Percentiles rank a stretch among this genome's conserved stretches.
Evolutionary conservation across 345 rosid genomes (phyloP).

Genomic region (Moricandia arvensis): DNA sequence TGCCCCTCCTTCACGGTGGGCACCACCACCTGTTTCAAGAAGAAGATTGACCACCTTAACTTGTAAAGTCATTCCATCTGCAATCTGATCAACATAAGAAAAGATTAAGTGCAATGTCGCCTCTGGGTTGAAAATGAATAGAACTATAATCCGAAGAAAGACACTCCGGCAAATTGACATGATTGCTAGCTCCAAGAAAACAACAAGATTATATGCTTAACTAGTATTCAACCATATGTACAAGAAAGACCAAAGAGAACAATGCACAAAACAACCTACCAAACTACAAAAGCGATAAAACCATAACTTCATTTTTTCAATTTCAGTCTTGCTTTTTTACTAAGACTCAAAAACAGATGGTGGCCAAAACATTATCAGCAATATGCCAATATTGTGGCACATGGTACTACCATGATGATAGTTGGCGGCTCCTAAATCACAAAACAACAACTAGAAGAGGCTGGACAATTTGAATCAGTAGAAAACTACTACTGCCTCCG

Average conservation of each 20-base stretch:
- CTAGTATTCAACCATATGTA: background rate
- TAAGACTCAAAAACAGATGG: background rate
- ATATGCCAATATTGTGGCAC: too few species aligned
- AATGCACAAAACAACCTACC: constrained; percentile 7
- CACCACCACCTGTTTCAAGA: constrained; percentile 83
- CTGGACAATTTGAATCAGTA: background rate
- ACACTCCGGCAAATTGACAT: constrained; percentile 5
- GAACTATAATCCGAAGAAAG: background rate
- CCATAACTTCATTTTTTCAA: background rate
- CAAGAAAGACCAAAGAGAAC: constrained; percentile 4
- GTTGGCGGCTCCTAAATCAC: too few species aligned
- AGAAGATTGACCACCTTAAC: constrained; percentile 86
- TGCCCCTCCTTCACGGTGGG: constrained; percentile 67
- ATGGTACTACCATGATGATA: too few species aligned
- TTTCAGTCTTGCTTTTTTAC: background rate
- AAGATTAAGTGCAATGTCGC: background rate
- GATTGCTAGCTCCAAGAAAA: constrained; percentile 2
- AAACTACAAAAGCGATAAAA: constrained; percentile 2
- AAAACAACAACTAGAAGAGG: constrained; percentile 4
- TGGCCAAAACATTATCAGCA: background rate
- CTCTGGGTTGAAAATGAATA: background rate
- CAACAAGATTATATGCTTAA: background rate
- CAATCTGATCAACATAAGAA: constrained; percentile 58
- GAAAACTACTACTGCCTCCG: background rate
- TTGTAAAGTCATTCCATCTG: constrained; percentile 97